Evolutionary conservation across 371 early-diverging fungal species (phyloP), one percentile per base, ranked within the genome.

Genomic region (Mortierella sp.): DNA sequence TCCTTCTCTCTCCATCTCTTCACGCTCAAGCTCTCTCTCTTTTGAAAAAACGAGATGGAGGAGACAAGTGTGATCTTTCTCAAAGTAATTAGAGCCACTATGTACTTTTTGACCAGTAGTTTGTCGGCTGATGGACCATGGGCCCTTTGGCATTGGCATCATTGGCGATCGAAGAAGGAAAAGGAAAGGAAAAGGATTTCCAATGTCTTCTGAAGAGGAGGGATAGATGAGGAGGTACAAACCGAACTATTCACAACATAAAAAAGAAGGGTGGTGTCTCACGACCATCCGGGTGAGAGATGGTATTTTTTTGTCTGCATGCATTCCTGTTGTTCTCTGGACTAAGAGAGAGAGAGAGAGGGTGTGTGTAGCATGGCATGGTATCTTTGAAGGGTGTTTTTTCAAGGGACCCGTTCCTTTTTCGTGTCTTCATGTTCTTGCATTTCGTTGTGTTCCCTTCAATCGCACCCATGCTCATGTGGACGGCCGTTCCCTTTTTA

Each of bases 341-440:
- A 24, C 42, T 5, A 38, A 38, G 5, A 38, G 42, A 38, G 42
- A 1, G 42, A 38, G 42, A 38, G 42, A 1, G 42, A 38, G 42
- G 5, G 42, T 38, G 42, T 38, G 42, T 38, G 42, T 38, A 38
- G 42, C 42, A 38, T 38, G 42, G 42, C 42, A 38, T 38, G 42
- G 42, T 38, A 38, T 5, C 42, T 3, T 38, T 5, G 42, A 38
- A 24, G 68, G 6, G 44, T 38, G 38, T 9, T 24, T 44, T 44
- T 71, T 38, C 26, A 71, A 63, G 63, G 72, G 72, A 28, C 48
- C 72, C 26, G n/a, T n/a, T 48, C 26, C 72, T 7, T 47, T 68
- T 24, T 34, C 47, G 28, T 44, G 47, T 71, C 10, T 70, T 70
- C 16, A 8, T 24, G 16, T 70, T 45, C 44, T 21, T 11, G 16